Evolutionary conservation across 2,329 filamentous ascomycete genomes (phyloP).

Genomic region (Hirsutella thompsonii): DNA sequence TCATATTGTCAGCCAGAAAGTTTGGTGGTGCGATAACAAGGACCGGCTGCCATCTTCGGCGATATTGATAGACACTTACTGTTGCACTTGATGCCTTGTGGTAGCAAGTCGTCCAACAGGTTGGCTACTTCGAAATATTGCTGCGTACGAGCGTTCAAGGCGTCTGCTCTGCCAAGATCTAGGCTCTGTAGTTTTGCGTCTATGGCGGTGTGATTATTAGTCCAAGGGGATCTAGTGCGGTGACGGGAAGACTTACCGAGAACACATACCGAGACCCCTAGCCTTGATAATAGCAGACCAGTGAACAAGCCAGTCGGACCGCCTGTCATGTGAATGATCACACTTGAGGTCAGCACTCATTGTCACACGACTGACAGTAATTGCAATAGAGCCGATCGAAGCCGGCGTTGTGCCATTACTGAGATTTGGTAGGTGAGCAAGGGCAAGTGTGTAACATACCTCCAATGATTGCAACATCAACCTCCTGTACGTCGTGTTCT

Average conservation of each 20-base stretch:
- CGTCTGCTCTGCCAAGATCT: conserved; percentile 31
- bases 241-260: conserved; percentile 14
- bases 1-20: not conserved
- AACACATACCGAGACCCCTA: conserved; percentile 27
- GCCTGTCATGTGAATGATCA: conserved; percentile 11
- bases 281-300: conserved; percentile 26
- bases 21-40: too few species aligned
- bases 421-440: too few species aligned
- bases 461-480: conserved; percentile 24
- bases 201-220: conserved; percentile 5
- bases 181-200: conserved; percentile 25
- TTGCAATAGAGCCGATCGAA: not conserved
- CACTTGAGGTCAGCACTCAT: too few species aligned
- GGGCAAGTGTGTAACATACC: conserved; percentile 10
- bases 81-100: conserved; percentile 32
- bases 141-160: conserved; percentile 34
- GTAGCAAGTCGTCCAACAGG: conserved; percentile 26
- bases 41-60: too few species aligned
- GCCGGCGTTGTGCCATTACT: not conserved
- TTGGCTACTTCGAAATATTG: conserved; percentile 32
- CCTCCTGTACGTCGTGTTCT: conserved; percentile 6
- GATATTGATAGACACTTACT: conserved; percentile 18
- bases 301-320: conserved; percentile 33
- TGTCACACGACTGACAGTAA: not conserved
- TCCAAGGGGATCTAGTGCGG: not conserved